phyloP scores from a whole-genome alignment of 768 basidiomycete genomes.

The Boletus subcaerulescens region DNA sequence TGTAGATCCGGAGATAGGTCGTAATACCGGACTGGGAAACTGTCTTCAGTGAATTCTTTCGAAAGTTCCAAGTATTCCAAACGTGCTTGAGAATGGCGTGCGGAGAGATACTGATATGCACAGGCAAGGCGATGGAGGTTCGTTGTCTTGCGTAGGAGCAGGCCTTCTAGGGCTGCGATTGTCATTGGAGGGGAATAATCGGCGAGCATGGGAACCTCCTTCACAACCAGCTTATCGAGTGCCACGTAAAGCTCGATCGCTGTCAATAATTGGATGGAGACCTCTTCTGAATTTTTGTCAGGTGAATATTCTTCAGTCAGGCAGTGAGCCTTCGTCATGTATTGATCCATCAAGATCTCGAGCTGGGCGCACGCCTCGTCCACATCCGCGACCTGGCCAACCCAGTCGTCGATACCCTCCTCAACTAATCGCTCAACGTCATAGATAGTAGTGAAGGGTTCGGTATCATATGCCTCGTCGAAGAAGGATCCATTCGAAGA shows the following conservation, averaged over 20 bases:
- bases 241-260: constrained; percentile 10
- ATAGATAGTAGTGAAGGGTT: constrained; percentile 23
- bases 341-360: constrained; percentile 20
- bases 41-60: background rate
- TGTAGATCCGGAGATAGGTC: background rate
- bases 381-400: constrained; percentile 6
- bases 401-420: constrained; percentile 34
- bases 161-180: background rate
- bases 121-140: background rate
- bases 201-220: background rate
- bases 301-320: background rate
- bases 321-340: constrained; percentile 18
- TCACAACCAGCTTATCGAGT: background rate
- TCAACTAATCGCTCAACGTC: constrained; percentile 38
- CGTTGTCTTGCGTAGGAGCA: background rate
- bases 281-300: constrained; percentile 28
- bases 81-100: background rate
- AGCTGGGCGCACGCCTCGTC: constrained; percentile 13
- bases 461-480: background rate
- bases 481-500: constrained; percentile 12
- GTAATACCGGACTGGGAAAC: background rate
- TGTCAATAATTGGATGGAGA: constrained; percentile 39
- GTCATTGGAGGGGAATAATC: background rate
- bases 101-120: background rate
- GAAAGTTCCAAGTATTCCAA: background rate